Evolutionary conservation across 225 moss, liverwort and hornwort species (phyloP), one percentile per base, ranked within the genome.

Genomic region (Thuidium tamariscinum): DNA sequence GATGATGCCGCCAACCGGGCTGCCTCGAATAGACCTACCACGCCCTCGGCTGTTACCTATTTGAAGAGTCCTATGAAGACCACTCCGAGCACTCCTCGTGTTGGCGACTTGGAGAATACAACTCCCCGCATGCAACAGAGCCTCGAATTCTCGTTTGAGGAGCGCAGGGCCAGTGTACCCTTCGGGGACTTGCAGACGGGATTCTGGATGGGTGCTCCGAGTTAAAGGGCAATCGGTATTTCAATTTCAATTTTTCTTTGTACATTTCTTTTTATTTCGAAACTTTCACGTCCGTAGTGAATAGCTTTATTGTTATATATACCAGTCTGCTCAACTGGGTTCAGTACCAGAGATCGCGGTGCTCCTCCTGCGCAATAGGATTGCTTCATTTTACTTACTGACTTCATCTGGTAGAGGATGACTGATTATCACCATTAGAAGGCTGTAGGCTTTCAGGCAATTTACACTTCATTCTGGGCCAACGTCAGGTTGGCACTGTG

Each of bases 71-170:
- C 84, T 11, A 68, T 89, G 70, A 89, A 88, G 86, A 74, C 79
- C 7, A 46, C 86, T 27, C 84, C 79, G 11, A 81, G 5, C 49
- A 88, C 79, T 68, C 87, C 89, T 1, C 68, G 79, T 36, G 69
- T 84, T 18, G 79, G 66, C 39, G 93, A 91, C 36, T 62, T 89
- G 67, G 93, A 93, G 79, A 93, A 93, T 69, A 90, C 89, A 11
- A 90, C 89, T 67, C 93, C 93, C 34, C 76, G 52, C 19, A 26
- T 44, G n/a, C 89, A 87, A 73, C 87, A 85, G 76, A 70, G 75
- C 41, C 80, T 91, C 21, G 93, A 93, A 52, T 93, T 89, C 62
- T 91, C 93, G 5, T 93, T 91, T n/a, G 93, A 93, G 91, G 91
- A 93, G 89, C 90, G 93, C 22, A 86, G 93, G 77, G 93, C 87